phyloP scores from a whole-genome alignment of 202 grass and related monocot genomes.

The Elaeis oleifera region DNA sequence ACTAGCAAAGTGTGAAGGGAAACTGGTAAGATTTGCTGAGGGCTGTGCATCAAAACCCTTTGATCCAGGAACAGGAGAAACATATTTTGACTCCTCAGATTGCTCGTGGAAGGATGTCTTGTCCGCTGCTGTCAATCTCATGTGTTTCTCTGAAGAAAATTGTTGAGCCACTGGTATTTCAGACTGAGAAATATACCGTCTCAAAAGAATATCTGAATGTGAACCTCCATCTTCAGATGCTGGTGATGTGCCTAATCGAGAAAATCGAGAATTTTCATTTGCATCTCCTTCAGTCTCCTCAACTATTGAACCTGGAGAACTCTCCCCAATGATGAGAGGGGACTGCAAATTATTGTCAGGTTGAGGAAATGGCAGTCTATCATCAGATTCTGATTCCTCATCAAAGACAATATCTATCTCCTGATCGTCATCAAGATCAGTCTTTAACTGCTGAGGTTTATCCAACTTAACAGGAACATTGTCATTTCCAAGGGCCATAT shows the following conservation, averaged over 20 bases:
- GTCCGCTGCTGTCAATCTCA: constrained; percentile 20
- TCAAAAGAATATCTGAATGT: constrained; percentile 23
- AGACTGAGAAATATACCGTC: background rate
- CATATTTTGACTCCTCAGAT: constrained; percentile 33
- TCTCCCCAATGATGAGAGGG: constrained; percentile 63
- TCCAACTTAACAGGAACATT: constrained; percentile 45
- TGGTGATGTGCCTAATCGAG: constrained; percentile 18
- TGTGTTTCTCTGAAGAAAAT: constrained; percentile 29
- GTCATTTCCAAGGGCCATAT: constrained; percentile 37
- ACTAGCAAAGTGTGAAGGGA: constrained; percentile 15
- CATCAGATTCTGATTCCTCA: constrained; percentile 84
- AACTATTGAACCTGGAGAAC: constrained; percentile 58
- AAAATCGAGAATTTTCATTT: constrained; percentile 41
- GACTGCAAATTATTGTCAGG: constrained; percentile 75
- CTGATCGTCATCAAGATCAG: constrained; percentile 81
- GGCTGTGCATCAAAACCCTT: constrained; percentile 9
- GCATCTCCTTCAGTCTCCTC: constrained; percentile 46
- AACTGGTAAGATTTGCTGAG: constrained; percentile 9
- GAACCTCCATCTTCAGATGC: constrained; percentile 26
- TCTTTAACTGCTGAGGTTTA: constrained; percentile 43
- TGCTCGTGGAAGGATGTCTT: constrained; percentile 38
- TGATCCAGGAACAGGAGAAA: constrained; percentile 22
- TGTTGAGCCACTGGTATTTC: constrained; percentile 28
- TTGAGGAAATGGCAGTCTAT: constrained; percentile 84
- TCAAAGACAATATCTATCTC: constrained; percentile 92